Evolutionary conservation across 345 rosid genomes (phyloP).

Genomic region (Brassica juncea): DNA sequence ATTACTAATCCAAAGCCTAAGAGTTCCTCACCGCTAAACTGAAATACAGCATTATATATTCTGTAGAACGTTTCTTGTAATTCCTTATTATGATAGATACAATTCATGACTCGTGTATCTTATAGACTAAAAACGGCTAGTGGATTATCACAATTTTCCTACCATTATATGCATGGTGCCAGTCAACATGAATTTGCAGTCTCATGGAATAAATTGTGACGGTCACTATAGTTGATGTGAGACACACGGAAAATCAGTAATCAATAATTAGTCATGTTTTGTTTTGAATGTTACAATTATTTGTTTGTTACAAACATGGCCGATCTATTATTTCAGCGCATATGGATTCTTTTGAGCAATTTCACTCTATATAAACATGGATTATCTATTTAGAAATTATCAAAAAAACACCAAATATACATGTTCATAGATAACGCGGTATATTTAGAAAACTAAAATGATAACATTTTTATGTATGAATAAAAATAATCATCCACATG

Average conservation of each 20-base stretch:
- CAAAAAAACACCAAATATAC: neutral
- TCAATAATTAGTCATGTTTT: neutral
- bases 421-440: neutral
- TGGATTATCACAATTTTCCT: neutral
- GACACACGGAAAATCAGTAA: neutral
- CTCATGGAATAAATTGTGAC: neutral
- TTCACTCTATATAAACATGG: neutral
- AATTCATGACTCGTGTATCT: conserved; percentile 1
- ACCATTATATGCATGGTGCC: neutral
- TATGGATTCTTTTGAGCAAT: neutral
- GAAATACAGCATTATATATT: neutral
- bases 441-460: neutral
- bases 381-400: neutral
- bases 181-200: neutral
- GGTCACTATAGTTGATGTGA: neutral
- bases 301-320: neutral
- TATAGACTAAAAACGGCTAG: neutral
- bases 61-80: neutral
- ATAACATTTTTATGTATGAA: neutral
- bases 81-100: neutral
- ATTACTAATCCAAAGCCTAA: too few species aligned
- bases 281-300: neutral
- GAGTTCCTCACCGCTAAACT: too few species aligned
- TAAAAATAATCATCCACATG: neutral
- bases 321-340: neutral